Percentiles rank a stretch among this genome's conserved stretches.
Evolutionary conservation across 1,284 basidiomycete genomes (phyloP).

Genomic region (Ganoderma resinaceum): DNA sequence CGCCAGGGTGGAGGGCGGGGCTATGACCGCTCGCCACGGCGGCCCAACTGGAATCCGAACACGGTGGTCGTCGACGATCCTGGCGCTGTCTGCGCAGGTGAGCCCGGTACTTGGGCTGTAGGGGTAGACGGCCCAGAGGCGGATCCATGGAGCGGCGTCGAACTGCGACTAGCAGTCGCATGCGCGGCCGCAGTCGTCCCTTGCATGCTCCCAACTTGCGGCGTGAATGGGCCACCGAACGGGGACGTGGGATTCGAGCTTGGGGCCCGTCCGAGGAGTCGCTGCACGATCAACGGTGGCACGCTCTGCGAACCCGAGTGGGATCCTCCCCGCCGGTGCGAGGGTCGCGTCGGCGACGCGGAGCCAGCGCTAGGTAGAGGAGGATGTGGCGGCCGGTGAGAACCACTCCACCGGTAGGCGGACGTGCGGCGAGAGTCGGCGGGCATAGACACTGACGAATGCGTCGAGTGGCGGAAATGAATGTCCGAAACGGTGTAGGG

Average conservation of each 20-base stretch:
- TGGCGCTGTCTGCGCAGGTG: constrained; percentile 13
- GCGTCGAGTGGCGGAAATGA: constrained; percentile 64
- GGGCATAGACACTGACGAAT: constrained; percentile 41
- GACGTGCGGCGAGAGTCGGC: constrained; percentile 48
- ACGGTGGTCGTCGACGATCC: constrained; percentile 25
- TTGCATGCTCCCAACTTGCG: constrained; percentile 27
- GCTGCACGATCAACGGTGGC: constrained; percentile 46
- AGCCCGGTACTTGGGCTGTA: background rate
- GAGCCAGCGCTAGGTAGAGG: constrained; percentile 48
- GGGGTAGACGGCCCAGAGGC: background rate
- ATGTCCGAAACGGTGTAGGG: constrained; percentile 74
- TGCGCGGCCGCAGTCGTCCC: constrained; percentile 13
- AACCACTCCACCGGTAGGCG: constrained; percentile 37
- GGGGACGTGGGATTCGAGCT: constrained; percentile 31
- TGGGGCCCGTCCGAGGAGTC: constrained; percentile 45
- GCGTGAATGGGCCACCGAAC: constrained; percentile 31
- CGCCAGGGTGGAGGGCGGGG: background rate
- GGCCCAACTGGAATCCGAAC: constrained; percentile 32
- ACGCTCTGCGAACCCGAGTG: constrained; percentile 24
- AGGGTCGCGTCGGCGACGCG: constrained; percentile 22
- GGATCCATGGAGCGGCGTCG: background rate
- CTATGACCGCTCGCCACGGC: constrained; percentile 23
- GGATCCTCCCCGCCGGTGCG: constrained; percentile 26
- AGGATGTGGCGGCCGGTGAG: constrained; percentile 56
- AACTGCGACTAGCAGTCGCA: background rate